These are phyloP conservation scores for Talaromyces wortmannii DNA, from an alignment of 495 filamentous ascomycete genomes.

Conservation along the genomic window DNA sequence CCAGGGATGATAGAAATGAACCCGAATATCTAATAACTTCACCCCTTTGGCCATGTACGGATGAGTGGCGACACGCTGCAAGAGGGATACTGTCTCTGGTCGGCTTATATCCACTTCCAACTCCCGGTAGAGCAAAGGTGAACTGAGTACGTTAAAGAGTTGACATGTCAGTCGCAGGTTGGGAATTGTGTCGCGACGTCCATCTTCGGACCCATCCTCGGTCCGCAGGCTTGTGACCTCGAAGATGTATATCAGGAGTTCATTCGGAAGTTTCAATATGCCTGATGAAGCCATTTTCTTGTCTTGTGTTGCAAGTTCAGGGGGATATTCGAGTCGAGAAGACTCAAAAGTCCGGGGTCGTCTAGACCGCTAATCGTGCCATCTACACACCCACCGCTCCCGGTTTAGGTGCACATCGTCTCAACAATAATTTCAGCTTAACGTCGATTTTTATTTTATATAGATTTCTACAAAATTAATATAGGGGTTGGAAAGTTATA, in stretches of 20 bases:
- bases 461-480: too few species aligned
- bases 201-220: background rate
- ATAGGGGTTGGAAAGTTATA: too few species aligned
- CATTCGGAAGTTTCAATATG: background rate
- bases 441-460: too few species aligned
- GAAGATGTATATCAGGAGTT: background rate
- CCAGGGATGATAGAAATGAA: slow-evolving; percentile 4
- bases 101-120: background rate
- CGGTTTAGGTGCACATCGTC: too few species aligned
- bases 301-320: too few species aligned
- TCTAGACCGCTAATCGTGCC: too few species aligned
- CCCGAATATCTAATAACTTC: background rate
- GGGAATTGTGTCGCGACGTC: background rate
- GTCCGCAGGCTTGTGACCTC: background rate
- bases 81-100: background rate
- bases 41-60: background rate
- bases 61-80: background rate
- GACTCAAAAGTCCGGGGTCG: too few species aligned
- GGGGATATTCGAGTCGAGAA: too few species aligned
- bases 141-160: background rate
- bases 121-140: background rate
- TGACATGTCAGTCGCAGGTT: background rate
- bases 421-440: too few species aligned
- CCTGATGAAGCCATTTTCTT: background rate
- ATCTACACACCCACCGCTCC: too few species aligned